These are phyloP conservation scores for Tulasnella sp. DNA, from an alignment of 768 basidiomycete species.

Conservation along the genomic window DNA sequence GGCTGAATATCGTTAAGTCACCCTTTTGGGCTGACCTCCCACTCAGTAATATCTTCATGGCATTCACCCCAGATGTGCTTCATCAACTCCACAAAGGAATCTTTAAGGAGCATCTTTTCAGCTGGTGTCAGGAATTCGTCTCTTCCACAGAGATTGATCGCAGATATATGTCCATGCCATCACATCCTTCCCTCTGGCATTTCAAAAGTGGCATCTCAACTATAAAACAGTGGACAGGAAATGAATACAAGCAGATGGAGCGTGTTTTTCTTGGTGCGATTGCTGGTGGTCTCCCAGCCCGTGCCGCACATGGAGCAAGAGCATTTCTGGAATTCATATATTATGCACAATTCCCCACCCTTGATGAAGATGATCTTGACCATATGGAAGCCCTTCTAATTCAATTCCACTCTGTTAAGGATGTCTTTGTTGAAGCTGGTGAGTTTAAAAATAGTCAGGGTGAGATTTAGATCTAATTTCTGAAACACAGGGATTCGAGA, in stretches of 20 bases:
- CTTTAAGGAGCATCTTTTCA: conserved; percentile 46
- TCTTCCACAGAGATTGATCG: conserved; percentile 39
- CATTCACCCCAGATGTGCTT: conserved; percentile 49
- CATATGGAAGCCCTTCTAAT: conserved; percentile 1
- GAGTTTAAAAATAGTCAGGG: conserved; percentile 23
- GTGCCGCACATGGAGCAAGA: too few relatives aligned
- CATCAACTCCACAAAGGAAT: conserved; percentile 40
- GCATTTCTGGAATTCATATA: too few relatives aligned
- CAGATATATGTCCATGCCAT: conserved; percentile 37
- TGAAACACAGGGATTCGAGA: conserved; percentile 30
- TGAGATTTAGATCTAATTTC: too few relatives aligned
- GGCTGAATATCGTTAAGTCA: conserved; percentile 35
- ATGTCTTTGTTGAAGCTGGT: conserved; percentile 38
- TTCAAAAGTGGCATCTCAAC: conserved; percentile 31
- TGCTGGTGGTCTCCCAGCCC: too few relatives aligned
- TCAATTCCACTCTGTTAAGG: neutral
- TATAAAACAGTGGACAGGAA: conserved; percentile 28
- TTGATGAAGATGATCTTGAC: neutral
- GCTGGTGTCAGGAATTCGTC: too few relatives aligned
- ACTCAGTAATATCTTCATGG: conserved; percentile 47
- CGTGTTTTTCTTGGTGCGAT: conserved; percentile 45
- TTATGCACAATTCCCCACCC: too few relatives aligned
- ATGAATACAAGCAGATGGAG: conserved; percentile 41
- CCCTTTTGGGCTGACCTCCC: conserved; percentile 53
- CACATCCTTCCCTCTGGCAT: conserved; percentile 33